These are phyloP conservation scores for Coemansia sp. DNA, from an alignment of 192 early-diverging fungal species.

Conservation along the genomic window DNA sequence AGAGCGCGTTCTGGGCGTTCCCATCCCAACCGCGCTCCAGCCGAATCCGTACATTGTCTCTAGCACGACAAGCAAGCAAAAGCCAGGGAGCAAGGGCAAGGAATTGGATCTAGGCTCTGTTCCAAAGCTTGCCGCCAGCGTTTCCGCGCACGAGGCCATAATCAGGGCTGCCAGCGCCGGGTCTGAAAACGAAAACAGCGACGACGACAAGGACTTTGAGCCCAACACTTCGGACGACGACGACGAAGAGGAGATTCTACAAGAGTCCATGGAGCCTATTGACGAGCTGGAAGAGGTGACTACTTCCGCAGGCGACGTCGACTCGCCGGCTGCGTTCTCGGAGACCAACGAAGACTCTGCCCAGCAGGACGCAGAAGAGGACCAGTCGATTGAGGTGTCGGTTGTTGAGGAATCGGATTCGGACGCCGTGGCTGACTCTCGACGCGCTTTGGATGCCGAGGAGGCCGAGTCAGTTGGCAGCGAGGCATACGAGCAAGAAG, in stretches of 20 bases:
- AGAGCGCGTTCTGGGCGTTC: conserved; percentile 14
- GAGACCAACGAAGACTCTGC: neutral
- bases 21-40: neutral
- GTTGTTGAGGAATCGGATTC: conserved; percentile 11
- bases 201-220: conserved; percentile 34
- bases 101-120: neutral
- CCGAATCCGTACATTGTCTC: conserved; percentile 8
- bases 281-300: conserved; percentile 41
- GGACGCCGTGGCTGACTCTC: neutral
- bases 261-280: conserved; percentile 40
- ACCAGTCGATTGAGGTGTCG: conserved; percentile 17
- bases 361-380: conserved; percentile 3
- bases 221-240: conserved; percentile 26
- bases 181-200: conserved; percentile 17
- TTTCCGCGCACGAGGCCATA: conserved; percentile 1
- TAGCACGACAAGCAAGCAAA: neutral
- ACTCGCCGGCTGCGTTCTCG: neutral
- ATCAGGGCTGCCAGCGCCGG: neutral
- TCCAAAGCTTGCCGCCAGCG: neutral
- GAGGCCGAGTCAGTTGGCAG: neutral
- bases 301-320: neutral
- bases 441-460: neutral
- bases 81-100: conserved; percentile 16
- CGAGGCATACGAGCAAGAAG: neutral
- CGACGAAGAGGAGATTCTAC: conserved; percentile 40